Conservation (phyloP, 345 rosid species). For the Murraya koenigii region DNA sequence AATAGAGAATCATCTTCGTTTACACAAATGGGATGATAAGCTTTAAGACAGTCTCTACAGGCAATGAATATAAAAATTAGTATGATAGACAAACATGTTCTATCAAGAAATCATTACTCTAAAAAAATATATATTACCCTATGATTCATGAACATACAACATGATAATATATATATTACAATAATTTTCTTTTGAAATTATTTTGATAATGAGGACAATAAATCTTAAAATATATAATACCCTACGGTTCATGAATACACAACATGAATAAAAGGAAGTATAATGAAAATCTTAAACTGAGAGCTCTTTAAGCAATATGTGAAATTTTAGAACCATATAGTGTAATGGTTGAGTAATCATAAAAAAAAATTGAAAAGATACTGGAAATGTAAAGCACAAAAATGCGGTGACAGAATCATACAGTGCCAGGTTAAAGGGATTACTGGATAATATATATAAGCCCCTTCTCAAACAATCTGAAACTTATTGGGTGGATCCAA, state of each 20-base stretch:
- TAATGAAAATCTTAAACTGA: not conserved
- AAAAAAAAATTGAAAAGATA: not conserved
- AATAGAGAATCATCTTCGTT: conserved; percentile 31
- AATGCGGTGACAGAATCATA: not conserved
- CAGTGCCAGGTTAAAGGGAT: not conserved
- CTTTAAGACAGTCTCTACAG: conserved; percentile 47
- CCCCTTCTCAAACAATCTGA: too few relatives aligned
- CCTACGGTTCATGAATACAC: not conserved
- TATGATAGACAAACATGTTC: not conserved
- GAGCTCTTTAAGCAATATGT: not conserved
- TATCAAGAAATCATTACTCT: not conserved
- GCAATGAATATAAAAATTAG: not conserved
- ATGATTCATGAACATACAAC: too few relatives aligned
- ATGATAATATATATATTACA: too few relatives aligned
- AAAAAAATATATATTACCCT: not conserved
- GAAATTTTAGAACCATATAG: not conserved
- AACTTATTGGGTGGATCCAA: not conserved
- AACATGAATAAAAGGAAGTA: not conserved
- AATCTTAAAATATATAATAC: not conserved
- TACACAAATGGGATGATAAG: conserved; percentile 43
- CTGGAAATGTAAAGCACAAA: not conserved
- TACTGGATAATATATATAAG: not conserved
- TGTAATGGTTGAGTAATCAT: not conserved
- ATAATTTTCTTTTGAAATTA: not conserved
- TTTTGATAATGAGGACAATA: not conserved